Base-by-base conservation (phyloP, 2,329 filamentous ascomycete genomes). In the Rhexocercosporidium sp. region DNA sequence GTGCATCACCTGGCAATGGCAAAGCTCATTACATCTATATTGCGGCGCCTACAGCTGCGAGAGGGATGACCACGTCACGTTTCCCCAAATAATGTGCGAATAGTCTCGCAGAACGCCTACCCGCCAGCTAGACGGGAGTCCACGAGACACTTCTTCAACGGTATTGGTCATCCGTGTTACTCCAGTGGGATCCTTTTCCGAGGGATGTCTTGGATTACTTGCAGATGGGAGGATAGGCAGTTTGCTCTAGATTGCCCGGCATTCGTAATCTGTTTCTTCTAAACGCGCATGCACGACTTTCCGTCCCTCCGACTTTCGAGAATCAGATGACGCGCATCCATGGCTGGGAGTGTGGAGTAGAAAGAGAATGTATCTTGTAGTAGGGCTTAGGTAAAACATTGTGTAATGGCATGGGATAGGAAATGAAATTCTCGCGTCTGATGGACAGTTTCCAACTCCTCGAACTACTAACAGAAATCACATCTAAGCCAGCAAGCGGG, bases 191-290 rank as follows among this genome's bases (percentile, higher is more conserved):
- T 47, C 6, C 6, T 59, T 27, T 8, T 54, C 53, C 29, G 31
- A 56, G 14, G 34, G 34, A 11, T 37, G 53, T 37, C 29, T 20
- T 37, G 53, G 20, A 59, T 44, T 29, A 27, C 27, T 29, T 46
- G 22, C 39, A 60, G 22, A 25, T 2, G n/a, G n/a, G n/a, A n/a
- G 9, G 44, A 18, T 29, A 29, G 25, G 39, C 8, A 46, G 27
- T 18, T 20, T 60, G 41, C 25, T 60, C 37, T 39, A 60, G 16
- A 46, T 20, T 31, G 39, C 57, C 12, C 18, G 57, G 22, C 4
- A 60, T 44, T 59, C 31, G 31, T 37, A 37, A 57, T 57, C n/a
- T 39, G n/a, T 39, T 39, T n/a, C 31, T 39, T 57, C 27, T 51
- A 31, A 51, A 39, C 53, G 34, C 31, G 53, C 11, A 57, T 31